Evolutionary conservation across 768 basidiomycete species (phyloP), one percentile per base, ranked within the genome.

Genomic region (Scleroderma citrinum): DNA sequence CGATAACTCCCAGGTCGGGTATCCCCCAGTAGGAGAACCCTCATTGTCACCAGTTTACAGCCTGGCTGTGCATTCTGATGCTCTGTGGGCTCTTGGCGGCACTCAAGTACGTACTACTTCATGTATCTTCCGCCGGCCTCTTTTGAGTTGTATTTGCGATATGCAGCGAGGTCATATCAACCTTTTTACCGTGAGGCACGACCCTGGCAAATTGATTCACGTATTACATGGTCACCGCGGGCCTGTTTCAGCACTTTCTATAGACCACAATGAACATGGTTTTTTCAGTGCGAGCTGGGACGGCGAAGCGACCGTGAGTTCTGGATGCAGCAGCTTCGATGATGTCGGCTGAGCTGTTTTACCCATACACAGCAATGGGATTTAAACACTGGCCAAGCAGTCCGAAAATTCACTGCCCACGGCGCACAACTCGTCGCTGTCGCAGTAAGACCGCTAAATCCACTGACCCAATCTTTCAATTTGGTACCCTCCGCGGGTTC

Each of bases 231-330:
- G 84, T 1, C 92, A 95, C 61, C 76, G 77, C 44, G 82, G 84
- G 2, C 85, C 90, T 21, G 82, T 99, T 16, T 95, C 94, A 38
- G 83, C 84, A n/a, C 71, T 99, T 48, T 76, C 83, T 1, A 71
- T 99, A 56, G 76, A 83, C 52, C 79, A 87, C 54, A 83, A 88
- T 50, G 91, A 97, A 65, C 87, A 86, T 56, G 80, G 84, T 0
- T 80, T 93, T 55, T 84, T 92, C 58, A 94, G 91, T 61, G 93
- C 90, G 5, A 85, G 92, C 17, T 97, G 95, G 94, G 96, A 98
- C 62, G 89, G 92, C 11, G 82, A 87, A 56, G 85, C 90, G 13
- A 74, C 82, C 39, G 93, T 92, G 64, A 65, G 88, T 75, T 44
- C 48, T 26, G n/a, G 20, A 17, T 46, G 40, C 4, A 32, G 47